Percentiles rank a stretch among this genome's conserved stretches.
Conservation (phyloP, 2,329 filamentous ascomycete species). For the Calonectria leucothoes region DNA sequence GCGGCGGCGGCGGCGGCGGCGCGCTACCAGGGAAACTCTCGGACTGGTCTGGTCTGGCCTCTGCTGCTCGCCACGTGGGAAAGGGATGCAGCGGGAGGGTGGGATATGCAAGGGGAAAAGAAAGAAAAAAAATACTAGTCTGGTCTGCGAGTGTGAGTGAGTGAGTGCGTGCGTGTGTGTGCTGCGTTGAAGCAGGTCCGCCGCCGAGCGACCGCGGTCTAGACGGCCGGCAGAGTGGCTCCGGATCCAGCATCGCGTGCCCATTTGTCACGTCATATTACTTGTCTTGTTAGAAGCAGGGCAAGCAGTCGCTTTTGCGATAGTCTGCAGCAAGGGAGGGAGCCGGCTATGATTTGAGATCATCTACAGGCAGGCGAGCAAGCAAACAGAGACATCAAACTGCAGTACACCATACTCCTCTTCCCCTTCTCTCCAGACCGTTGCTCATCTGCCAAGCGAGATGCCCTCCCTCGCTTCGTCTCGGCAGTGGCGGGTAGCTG, state of each 20-base stretch:
- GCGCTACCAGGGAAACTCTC: too few species aligned
- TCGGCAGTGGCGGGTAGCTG: slow-evolving; percentile 11
- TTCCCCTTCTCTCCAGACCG: background rate
- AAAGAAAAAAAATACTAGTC: background rate
- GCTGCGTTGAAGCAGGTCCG: too few species aligned
- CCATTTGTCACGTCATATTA: too few species aligned
- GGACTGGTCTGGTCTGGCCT: slow-evolving; percentile 9
- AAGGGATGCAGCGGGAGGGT: slow-evolving; percentile 19
- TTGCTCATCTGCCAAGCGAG: background rate
- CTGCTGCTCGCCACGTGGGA: slow-evolving; percentile 36
- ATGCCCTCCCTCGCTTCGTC: background rate
- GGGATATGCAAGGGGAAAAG: slow-evolving; percentile 34
- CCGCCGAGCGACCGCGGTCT: slow-evolving; percentile 11
- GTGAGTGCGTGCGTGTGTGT: too few species aligned
- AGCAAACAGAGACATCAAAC: background rate
- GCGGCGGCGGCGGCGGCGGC: too few species aligned
- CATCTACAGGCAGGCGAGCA: background rate
- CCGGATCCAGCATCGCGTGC: slow-evolving; percentile 24
- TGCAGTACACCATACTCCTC: background rate
- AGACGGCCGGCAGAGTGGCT: background rate
- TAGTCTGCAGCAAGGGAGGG: too few species aligned
- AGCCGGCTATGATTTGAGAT: background rate
- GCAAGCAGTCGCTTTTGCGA: too few species aligned
- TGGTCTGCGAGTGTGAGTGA: too few species aligned
- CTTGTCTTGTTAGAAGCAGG: too few species aligned